Evolutionary conservation across 2,329 filamentous ascomycete species (phyloP).

Genomic region (Lizonia empirigonia): DNA sequence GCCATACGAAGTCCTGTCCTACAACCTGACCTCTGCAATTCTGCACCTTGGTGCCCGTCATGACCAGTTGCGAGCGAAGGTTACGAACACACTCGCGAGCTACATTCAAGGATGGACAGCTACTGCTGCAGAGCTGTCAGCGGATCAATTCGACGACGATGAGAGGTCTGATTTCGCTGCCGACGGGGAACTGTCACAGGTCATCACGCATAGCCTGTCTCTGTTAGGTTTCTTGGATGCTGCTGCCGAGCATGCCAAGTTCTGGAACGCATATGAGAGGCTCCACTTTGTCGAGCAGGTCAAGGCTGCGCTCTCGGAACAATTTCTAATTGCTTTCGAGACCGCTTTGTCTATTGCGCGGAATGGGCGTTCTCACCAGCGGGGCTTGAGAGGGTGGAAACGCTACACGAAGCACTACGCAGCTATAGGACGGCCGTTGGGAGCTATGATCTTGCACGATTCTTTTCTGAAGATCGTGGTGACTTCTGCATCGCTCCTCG

Average conservation of each 20-base stretch:
- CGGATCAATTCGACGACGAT: conserved; percentile 60
- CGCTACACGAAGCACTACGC: conserved; percentile 83
- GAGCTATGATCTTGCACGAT: conserved; percentile 88
- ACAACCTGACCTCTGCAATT: conserved; percentile 78
- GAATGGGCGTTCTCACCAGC: conserved; percentile 71
- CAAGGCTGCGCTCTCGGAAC: conserved; percentile 76
- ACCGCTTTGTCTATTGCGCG: conserved; percentile 89
- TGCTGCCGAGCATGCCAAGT: conserved; percentile 74
- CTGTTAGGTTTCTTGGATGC: conserved; percentile 91
- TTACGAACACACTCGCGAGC: conserved; percentile 69
- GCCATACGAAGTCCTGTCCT: conserved; percentile 83
- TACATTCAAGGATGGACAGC: conserved; percentile 75
- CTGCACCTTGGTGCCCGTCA: conserved; percentile 80
- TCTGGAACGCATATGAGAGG: conserved; percentile 79
- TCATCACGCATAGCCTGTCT: conserved; percentile 79
- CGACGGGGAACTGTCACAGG: conserved; percentile 63
- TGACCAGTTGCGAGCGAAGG: conserved; percentile 67
- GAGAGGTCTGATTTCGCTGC: conserved; percentile 56
- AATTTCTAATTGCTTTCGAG: conserved; percentile 84
- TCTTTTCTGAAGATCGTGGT: conserved; percentile 87
- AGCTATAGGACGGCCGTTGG: conserved; percentile 76
- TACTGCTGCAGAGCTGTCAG: conserved; percentile 63
- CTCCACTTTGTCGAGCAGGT: conserved; percentile 74
- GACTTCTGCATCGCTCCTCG: conserved; percentile 74
- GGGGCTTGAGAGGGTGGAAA: conserved; percentile 81